These are phyloP conservation scores for Amoebophrya sp. DNA, from an alignment of 169 alveolate genomes.

Conservation along the genomic window DNA sequence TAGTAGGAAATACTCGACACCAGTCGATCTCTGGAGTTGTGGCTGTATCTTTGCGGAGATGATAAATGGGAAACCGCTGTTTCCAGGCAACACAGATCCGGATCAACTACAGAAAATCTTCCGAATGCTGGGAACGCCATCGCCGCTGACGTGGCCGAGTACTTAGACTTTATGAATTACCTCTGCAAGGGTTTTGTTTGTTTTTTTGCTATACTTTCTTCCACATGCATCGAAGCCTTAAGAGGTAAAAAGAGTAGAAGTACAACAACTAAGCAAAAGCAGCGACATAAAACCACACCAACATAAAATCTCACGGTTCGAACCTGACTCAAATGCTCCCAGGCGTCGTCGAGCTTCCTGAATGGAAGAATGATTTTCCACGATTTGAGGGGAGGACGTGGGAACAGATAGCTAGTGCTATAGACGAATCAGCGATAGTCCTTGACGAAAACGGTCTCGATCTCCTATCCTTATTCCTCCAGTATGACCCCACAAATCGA, in stretches of 20 bases:
- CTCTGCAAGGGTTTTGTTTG: neutral
- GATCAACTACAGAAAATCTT: conserved; percentile 94
- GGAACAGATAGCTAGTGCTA: conserved; percentile 27
- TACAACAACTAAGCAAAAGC: neutral
- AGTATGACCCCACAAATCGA: neutral
- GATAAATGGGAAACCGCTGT: conserved; percentile 94
- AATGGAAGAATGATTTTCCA: conserved; percentile 41
- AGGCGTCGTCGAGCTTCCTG: conserved; percentile 37
- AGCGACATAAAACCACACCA: neutral
- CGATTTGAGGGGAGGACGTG: conserved; percentile 40
- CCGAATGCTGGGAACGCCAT: conserved; percentile 91
- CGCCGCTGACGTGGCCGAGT: conserved; percentile 82
- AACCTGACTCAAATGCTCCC: conserved; percentile 32
- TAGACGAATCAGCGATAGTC: conserved; percentile 6
- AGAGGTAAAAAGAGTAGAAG: neutral
- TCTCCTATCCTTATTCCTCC: neutral
- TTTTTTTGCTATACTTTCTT: no score
- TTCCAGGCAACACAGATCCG: conserved; percentile 92
- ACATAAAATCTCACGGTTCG: conserved; percentile 27
- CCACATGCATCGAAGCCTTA: neutral
- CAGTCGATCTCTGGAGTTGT: conserved; percentile 83
- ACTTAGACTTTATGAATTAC: conserved; percentile 47
- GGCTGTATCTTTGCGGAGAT: conserved; percentile 70
- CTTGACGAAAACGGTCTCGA: neutral
- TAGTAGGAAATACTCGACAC: conserved; percentile 91